Percentiles rank a stretch among this genome's conserved stretches.
phyloP scores from a whole-genome alignment of 441 rosid species.

The Oxalis stricta region DNA sequence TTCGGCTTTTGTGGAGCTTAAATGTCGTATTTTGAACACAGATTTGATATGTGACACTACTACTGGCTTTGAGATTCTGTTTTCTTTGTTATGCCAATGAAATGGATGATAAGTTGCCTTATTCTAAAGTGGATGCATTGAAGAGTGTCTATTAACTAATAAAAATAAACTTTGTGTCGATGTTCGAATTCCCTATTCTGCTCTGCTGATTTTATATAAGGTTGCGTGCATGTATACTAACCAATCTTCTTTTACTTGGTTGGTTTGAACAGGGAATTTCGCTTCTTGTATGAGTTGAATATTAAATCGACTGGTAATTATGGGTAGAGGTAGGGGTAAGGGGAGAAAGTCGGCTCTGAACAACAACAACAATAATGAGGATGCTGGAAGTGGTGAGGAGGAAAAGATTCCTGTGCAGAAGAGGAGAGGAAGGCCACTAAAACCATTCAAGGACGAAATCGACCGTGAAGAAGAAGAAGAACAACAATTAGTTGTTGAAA shows the following conservation, averaged over 20 bases:
- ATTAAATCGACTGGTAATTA: conserved; percentile 13
- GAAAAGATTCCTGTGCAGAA: conserved; percentile 49
- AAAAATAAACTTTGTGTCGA: no score
- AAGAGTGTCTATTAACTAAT: no score
- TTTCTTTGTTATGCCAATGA: no score
- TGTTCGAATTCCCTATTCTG: no score
- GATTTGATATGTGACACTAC: no score
- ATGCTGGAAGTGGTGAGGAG: conserved; percentile 45
- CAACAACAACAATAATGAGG: conserved; percentile 36
- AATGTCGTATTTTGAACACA: no score
- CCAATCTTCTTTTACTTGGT: conserved; percentile 1
- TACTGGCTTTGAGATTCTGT: no score
- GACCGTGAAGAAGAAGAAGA: conserved; percentile 46
- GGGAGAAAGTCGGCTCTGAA: conserved; percentile 35
- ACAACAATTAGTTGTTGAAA: no score
- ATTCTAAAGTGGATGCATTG: no score
- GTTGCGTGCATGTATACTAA: background rate
- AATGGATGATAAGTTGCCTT: no score
- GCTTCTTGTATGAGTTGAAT: conserved; percentile 14
- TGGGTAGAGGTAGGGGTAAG: conserved; percentile 79
- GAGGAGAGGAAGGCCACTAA: conserved; percentile 65
- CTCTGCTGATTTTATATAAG: background rate
- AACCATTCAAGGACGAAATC: conserved; percentile 41
- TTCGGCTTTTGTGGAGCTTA: background rate
- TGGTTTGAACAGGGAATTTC: conserved; percentile 21